These are phyloP conservation scores for Eucalyptus polyanthemos DNA, from an alignment of 345 rosid genomes.

Conservation along the genomic window DNA sequence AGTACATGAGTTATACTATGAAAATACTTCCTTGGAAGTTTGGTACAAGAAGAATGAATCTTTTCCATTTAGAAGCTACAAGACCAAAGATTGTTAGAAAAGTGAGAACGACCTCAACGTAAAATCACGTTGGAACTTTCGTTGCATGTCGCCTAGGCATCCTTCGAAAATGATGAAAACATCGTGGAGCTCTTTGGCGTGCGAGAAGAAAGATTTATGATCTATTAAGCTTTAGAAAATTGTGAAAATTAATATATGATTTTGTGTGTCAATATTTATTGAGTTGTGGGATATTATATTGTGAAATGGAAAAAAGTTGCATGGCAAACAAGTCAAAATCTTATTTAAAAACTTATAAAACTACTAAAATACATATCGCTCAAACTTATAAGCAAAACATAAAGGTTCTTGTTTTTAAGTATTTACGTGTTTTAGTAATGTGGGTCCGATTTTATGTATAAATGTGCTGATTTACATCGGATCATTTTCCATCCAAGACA, in stretches of 20 bases:
- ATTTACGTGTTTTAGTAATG: too few relatives aligned
- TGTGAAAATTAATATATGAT: not conserved
- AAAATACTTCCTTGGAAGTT: not conserved
- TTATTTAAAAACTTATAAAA: too few relatives aligned
- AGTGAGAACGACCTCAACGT: not conserved
- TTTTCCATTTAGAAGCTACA: not conserved
- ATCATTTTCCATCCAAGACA: too few relatives aligned
- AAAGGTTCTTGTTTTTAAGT: not conserved
- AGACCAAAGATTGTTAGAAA: not conserved
- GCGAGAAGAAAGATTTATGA: not conserved
- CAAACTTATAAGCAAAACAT: too few relatives aligned
- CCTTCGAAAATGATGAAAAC: too few relatives aligned
- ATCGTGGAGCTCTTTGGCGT: too few relatives aligned
- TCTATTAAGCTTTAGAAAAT: not conserved
- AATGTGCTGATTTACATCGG: too few relatives aligned
- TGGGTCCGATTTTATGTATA: too few relatives aligned
- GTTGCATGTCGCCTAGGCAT: not conserved
- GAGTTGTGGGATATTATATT: not conserved
- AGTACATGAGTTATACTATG: not conserved
- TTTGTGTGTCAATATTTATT: not conserved
- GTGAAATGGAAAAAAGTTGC: not conserved
- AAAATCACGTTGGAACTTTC: not conserved
- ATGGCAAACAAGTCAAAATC: not conserved
- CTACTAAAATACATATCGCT: too few relatives aligned
- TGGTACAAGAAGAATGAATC: not conserved